phyloP scores from a whole-genome alignment of 23 red algal genomes.

The Cyanidioschyzon merolae region DNA sequence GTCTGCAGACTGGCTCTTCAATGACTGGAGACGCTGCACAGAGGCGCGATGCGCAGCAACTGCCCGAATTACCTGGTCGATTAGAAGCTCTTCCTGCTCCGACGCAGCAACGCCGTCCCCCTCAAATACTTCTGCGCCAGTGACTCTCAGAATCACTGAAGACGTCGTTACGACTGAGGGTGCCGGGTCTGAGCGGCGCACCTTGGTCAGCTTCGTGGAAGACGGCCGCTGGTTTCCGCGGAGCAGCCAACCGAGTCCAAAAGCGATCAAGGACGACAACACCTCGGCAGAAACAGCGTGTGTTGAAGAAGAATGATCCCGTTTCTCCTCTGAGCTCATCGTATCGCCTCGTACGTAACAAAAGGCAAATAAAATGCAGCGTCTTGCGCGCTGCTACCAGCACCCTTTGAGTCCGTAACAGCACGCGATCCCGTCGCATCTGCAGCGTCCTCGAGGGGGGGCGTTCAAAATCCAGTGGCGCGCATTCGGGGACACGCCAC shows the following conservation, averaged over 20 bases:
- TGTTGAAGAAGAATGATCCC: too few relatives aligned
- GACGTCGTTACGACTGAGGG: background rate
- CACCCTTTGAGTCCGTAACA: too few relatives aligned
- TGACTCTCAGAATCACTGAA: background rate
- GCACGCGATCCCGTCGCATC: too few relatives aligned
- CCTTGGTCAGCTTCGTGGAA: background rate
- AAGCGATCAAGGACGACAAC: background rate
- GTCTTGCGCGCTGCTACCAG: too few relatives aligned
- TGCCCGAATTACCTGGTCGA: background rate
- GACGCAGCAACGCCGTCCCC: background rate
- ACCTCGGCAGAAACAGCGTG: background rate
- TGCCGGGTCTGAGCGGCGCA: background rate
- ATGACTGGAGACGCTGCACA: background rate
- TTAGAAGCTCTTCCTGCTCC: background rate
- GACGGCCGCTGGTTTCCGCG: constrained; percentile 5
- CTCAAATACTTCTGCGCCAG: constrained; percentile 5
- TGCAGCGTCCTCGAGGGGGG: too few relatives aligned
- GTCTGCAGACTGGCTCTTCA: background rate
- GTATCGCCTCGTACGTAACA: too few relatives aligned
- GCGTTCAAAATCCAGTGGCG: too few relatives aligned
- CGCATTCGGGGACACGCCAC: too few relatives aligned
- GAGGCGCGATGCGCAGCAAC: background rate
- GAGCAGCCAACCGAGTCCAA: constrained; percentile 17
- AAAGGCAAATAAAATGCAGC: too few relatives aligned
- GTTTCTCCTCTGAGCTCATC: too few relatives aligned